Base-by-base conservation (phyloP, 495 filamentous ascomycete genomes). In the Trichoderma asperelloides region DNA sequence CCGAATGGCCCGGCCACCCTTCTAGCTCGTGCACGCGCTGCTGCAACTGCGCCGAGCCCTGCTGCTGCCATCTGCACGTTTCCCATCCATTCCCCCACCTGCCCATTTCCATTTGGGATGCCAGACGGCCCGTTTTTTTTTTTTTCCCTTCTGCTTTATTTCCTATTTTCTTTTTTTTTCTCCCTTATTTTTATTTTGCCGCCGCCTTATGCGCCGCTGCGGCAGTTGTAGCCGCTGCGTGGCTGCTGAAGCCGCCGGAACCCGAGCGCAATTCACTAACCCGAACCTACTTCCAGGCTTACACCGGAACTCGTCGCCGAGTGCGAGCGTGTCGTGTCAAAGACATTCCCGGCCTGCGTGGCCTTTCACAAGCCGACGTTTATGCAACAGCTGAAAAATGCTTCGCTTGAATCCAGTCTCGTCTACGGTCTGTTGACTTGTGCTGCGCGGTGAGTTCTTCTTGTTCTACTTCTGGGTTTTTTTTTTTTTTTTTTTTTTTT, bases 281-380 rank as follows among this genome's bases (percentile, higher is more conserved):
- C 16, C n/a, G 23, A 28, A 9, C 18, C 55, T 60, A 23, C 40
- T 28, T 4, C 68, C 70, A 83, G 81, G 70, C 76, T 83, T 55
- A 79, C 77, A 41, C 79, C 80, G 63, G 81, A 83, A 71, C 69
- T 80, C 57, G 71, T 81, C 66, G 73, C 73, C 66, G 81, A 83
- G 74, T 81, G 78, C 73, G 81, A 83, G 71, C 77, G 79, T 57
- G 79, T 83, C 66, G 78, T 82, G 67, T 74, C 71, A 69, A 82
- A 81, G 71, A 81, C 80, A 16, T 73, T 83, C 62, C 81, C 81
- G 62, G 80, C 81, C 70, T 83, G 79, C 67, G 78, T 83, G 47
- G 81, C 80, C 60, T 83, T 83, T 71, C 81, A 83, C 74, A 82
- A 82, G 71, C 80, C 81, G 60, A 80, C 81, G 7, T 81, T 81